These are phyloP conservation scores for Macadamia tetraphylla DNA, from an alignment of 164 flowering plant genomes.

Conservation along the genomic window DNA sequence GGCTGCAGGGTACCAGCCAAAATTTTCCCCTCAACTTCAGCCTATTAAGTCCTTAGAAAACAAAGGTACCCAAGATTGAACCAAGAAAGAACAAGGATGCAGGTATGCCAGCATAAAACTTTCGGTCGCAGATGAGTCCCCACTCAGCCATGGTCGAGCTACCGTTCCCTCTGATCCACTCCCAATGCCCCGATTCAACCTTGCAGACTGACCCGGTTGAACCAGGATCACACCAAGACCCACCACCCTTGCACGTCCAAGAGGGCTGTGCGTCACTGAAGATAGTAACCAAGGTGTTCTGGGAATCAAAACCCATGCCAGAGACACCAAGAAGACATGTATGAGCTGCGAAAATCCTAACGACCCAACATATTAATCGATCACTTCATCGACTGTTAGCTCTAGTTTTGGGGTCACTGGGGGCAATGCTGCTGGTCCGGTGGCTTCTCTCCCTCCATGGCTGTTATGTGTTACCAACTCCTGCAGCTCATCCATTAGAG, in stretches of 20 bases:
- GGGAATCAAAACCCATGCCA: slow-evolving; percentile 60
- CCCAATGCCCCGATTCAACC: slow-evolving; percentile 43
- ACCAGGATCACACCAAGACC: slow-evolving; percentile 5
- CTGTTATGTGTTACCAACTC: too few relatives aligned
- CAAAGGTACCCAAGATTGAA: slow-evolving; percentile 39
- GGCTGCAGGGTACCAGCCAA: too few relatives aligned
- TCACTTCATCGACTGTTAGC: slow-evolving; percentile 49
- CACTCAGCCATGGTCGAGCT: slow-evolving; percentile 55
- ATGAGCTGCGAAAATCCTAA: slow-evolving; percentile 50
- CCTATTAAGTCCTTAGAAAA: too few relatives aligned
- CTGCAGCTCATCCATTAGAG: slow-evolving; percentile 1
- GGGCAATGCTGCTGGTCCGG: not conserved
- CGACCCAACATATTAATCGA: slow-evolving; percentile 52
- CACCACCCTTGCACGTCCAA: slow-evolving; percentile 37
- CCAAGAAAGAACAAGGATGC: slow-evolving; percentile 58
- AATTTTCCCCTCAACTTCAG: too few relatives aligned
- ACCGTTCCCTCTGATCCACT: slow-evolving; percentile 44
- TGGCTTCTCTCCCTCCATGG: too few relatives aligned
- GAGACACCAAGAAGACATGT: slow-evolving; percentile 51
- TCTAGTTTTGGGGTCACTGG: slow-evolving; percentile 8
- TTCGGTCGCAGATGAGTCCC: slow-evolving; percentile 51
- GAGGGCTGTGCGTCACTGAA: slow-evolving; percentile 56
- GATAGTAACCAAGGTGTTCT: slow-evolving; percentile 52
- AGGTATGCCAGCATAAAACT: slow-evolving; percentile 53
- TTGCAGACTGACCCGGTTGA: slow-evolving; percentile 26